phyloP scores from a whole-genome alignment of 495 filamentous ascomycete species.

The Penicillium fimorum region DNA sequence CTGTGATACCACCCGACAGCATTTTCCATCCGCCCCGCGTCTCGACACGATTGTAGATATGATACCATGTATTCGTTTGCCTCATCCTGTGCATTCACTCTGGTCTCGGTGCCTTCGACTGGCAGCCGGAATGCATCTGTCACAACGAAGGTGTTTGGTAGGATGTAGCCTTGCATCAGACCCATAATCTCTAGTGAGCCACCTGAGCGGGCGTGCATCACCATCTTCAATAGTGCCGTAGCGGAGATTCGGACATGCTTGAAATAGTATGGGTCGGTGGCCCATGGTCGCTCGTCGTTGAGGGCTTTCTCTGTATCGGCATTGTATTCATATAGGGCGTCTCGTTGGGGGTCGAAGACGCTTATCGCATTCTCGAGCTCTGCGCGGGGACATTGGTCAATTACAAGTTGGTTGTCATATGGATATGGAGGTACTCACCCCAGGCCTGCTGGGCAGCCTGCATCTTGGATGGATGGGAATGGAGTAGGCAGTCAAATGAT shows the following conservation, averaged over 20 bases:
- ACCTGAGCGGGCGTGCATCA: conserved; percentile 95
- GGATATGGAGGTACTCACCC: conserved; percentile 43
- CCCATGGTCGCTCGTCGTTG: conserved; percentile 68
- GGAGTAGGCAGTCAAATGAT: neutral
- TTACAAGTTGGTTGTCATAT: conserved; percentile 1
- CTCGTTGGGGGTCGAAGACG: conserved; percentile 79
- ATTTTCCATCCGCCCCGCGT: conserved; percentile 79
- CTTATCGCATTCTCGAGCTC: conserved; percentile 86
- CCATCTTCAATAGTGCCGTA: conserved; percentile 96
- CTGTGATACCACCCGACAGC: conserved; percentile 98
- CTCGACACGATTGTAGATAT: conserved; percentile 73
- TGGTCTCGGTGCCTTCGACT: conserved; percentile 95
- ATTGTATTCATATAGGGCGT: conserved; percentile 87
- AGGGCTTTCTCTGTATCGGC: conserved; percentile 59
- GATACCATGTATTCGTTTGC: conserved; percentile 96
- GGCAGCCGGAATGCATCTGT: conserved; percentile 93
- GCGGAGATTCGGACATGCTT: conserved; percentile 90
- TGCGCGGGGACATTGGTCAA: conserved; percentile 37
- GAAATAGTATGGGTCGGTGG: conserved; percentile 82
- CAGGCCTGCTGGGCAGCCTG: conserved; percentile 59
- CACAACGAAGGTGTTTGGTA: conserved; percentile 78
- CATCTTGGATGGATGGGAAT: conserved; percentile 31
- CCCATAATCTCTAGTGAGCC: conserved; percentile 96
- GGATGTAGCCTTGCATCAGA: conserved; percentile 93
- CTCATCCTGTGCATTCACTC: conserved; percentile 92